Evolutionary conservation across 2,329 filamentous ascomycete species (phyloP).

Genomic region (Fusarium lateritium): DNA sequence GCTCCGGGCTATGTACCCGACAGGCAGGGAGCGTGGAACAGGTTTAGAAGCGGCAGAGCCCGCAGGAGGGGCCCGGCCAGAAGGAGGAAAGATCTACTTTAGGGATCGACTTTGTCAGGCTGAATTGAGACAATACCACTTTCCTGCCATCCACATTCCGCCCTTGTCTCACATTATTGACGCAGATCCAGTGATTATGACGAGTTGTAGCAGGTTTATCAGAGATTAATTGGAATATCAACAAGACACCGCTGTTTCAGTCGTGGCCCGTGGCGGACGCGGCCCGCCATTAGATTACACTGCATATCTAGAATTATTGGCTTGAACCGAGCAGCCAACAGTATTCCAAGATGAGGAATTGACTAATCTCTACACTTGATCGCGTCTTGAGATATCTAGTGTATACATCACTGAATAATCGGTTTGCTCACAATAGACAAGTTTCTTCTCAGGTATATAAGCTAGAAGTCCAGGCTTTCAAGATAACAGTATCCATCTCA

Average conservation of each 20-base stretch:
- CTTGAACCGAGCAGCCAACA: not conserved
- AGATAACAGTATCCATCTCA: not conserved
- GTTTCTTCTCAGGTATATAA: conserved; percentile 15
- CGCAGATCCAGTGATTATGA: not conserved
- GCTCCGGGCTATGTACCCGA: not conserved
- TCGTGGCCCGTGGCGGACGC: not conserved
- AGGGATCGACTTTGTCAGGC: not conserved
- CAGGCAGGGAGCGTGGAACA: not conserved
- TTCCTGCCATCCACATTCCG: not conserved
- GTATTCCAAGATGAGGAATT: not conserved
- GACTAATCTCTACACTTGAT: not conserved
- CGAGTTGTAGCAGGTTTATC: not conserved
- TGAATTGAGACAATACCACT: conserved; percentile 19
- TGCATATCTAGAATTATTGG: conserved; percentile 3
- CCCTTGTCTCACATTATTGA: not conserved
- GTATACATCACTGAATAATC: not conserved
- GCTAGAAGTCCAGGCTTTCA: not conserved
- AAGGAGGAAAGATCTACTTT: conserved; percentile 11
- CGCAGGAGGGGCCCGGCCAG: not conserved
- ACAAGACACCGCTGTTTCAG: conserved; percentile 17
- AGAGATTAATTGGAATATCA: not conserved
- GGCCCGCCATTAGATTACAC: conserved; percentile 14
- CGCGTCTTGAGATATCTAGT: not conserved
- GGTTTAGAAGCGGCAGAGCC: not conserved
- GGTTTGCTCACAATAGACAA: too few relatives aligned